Evolutionary conservation across 2,329 filamentous ascomycete species (phyloP).

Genomic region (Passalora sequoiae): DNA sequence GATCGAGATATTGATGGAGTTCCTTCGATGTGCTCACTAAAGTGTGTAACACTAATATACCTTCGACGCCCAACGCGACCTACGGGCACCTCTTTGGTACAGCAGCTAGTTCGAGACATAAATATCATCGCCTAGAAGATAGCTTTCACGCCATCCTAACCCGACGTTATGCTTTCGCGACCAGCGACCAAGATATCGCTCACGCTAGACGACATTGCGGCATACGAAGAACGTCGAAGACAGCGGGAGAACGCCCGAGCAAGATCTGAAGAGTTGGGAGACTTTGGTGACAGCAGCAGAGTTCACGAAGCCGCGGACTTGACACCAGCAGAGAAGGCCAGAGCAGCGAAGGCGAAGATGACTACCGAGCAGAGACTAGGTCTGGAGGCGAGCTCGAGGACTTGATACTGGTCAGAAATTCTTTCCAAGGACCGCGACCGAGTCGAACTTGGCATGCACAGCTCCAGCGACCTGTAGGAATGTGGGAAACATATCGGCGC

Average conservation of each 20-base stretch:
- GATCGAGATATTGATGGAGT: too few species aligned
- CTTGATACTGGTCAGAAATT: conserved; percentile 7
- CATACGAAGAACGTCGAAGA: conserved; percentile 31
- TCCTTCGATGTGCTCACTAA: too few species aligned
- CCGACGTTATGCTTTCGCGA: conserved; percentile 35
- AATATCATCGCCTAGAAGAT: too few species aligned
- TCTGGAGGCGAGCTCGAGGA: conserved; percentile 14
- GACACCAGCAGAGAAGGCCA: conserved; percentile 24
- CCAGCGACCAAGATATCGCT: conserved; percentile 34
- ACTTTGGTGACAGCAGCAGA: conserved; percentile 18
- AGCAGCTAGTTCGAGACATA: too few species aligned
- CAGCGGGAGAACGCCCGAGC: conserved; percentile 25
- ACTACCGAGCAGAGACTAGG: conserved; percentile 30
- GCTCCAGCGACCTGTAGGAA: conserved; percentile 64
- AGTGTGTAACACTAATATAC: too few species aligned
- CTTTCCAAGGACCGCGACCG: conserved; percentile 59
- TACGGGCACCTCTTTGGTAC: too few species aligned
- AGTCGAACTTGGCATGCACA: conserved; percentile 75
- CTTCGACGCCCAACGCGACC: too few species aligned
- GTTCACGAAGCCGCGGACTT: conserved; percentile 16
- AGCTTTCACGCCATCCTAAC: too few species aligned
- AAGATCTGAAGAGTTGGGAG: conserved; percentile 17
- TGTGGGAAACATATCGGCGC: conserved; percentile 96
- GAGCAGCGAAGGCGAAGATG: conserved; percentile 24
- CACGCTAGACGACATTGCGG: conserved; percentile 32